These are phyloP conservation scores for Podaxis mareebaensis DNA, from an alignment of 768 basidiomycete species.

Conservation along the genomic window DNA sequence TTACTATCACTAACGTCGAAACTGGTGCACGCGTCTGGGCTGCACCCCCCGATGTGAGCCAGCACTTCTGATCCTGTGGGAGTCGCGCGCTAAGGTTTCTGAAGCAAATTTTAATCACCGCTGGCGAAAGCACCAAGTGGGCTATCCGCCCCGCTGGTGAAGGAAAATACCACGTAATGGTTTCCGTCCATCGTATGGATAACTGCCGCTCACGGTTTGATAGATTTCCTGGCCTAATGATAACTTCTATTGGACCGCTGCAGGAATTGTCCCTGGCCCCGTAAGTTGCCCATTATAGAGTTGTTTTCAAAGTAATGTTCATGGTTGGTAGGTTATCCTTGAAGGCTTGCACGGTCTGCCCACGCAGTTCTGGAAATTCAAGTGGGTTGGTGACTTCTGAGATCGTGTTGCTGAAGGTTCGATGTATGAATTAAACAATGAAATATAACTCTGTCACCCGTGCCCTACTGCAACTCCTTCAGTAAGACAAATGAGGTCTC, in stretches of 20 bases:
- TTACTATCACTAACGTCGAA: background rate
- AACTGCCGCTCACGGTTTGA: background rate
- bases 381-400: background rate
- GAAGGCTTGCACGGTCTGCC: background rate
- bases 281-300: background rate
- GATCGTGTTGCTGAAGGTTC: no score
- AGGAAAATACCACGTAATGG: background rate
- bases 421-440: background rate
- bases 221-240: background rate
- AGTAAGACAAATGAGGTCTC: no score
- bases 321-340: background rate
- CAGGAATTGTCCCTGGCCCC: background rate
- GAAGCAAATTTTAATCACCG: background rate
- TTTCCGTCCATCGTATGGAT: background rate
- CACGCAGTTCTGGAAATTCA: background rate
- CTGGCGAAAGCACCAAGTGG: background rate
- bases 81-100: background rate
- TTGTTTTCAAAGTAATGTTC: background rate
- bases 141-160: background rate
- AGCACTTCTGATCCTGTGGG: background rate
- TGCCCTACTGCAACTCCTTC: background rate
- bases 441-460: background rate
- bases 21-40: background rate
- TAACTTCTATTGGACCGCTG: background rate
- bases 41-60: background rate